Evolutionary conservation across 192 early-diverging fungal species (phyloP), one percentile per base, ranked within the genome.

Genomic region (Rhizophlyctis rosea): DNA sequence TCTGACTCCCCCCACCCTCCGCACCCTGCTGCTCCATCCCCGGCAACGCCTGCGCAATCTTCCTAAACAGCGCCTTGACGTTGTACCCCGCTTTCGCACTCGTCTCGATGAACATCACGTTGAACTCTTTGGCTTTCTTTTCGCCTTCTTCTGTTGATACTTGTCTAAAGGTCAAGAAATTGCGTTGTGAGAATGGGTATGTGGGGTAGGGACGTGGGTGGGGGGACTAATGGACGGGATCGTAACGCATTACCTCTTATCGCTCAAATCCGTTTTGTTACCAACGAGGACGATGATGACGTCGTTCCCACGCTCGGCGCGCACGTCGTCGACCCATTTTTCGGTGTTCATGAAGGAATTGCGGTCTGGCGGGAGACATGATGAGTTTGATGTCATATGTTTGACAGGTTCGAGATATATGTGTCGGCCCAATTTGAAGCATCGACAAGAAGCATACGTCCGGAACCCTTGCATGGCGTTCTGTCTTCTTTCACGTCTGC

Each of bases 51-150:
- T 95, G 92, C 1, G 95, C 97, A 73, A 99, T 96, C 71, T 94
- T 95, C 62, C 90, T 86, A 72, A 99, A 99, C 52, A 99, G 80
- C 2, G 89, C 88, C 80, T 99, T 99, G 32, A 99, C 95, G 73
- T 99, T 99, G 74, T 98, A 94, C 23, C 94, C 97, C 7, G 92
- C 93, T 74, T 99, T 99, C 47, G 97, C 97, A 61, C 87, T 90
- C n/a, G 97, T 99, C 72, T 99, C 97, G 68, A 99, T 98, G 75
- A 96, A 99, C 89, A 99, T 89, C 39, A 94, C 93, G 57, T 91
- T 93, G 75, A 90, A 87, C 62, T 98, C 95, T 68, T 93, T 92
- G 11, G 95, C 92, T 66, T 93, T 93, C 83, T 93, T 92, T 73
- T 99, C 97, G 29, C 95, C 97, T 64, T 99, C 95, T 68, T 97